Conservation (phyloP, 768 basidiomycete genomes). For the Pholiota molesta region DNA sequence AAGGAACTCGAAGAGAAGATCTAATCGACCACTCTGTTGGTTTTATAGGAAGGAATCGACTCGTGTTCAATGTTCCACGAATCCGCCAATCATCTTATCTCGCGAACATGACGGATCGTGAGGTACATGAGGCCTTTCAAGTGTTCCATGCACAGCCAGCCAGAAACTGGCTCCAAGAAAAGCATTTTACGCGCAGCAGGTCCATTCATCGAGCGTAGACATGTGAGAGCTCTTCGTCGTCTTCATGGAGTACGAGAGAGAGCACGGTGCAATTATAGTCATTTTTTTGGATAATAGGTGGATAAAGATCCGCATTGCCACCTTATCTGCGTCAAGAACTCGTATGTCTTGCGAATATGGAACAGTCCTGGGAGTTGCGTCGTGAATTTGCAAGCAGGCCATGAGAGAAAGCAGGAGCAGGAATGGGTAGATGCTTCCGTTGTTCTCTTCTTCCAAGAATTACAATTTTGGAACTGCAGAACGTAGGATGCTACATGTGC, state of each 20-base stretch:
- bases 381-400: neutral
- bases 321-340: neutral
- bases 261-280: neutral
- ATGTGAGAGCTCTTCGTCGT: neutral
- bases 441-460: neutral
- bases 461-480: neutral
- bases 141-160: neutral
- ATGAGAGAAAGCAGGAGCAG: slow-evolving; percentile 6
- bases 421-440: neutral
- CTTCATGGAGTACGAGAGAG: slow-evolving; percentile 1
- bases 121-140: neutral
- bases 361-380: neutral
- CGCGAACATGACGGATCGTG: neutral
- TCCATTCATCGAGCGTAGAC: neutral
- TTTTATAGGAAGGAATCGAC: neutral
- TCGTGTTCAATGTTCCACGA: neutral
- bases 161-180: neutral
- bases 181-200: neutral
- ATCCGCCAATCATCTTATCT: neutral
- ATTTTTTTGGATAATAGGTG: neutral
- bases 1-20: neutral
- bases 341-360: neutral
- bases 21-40: neutral
- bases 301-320: neutral
- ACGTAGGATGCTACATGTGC: neutral